A percentile compares a stretch with the other conserved stretches of the same genome.
Conservation (phyloP, 2,329 filamentous ascomycete genomes). For the Colletotrichum sp. region DNA sequence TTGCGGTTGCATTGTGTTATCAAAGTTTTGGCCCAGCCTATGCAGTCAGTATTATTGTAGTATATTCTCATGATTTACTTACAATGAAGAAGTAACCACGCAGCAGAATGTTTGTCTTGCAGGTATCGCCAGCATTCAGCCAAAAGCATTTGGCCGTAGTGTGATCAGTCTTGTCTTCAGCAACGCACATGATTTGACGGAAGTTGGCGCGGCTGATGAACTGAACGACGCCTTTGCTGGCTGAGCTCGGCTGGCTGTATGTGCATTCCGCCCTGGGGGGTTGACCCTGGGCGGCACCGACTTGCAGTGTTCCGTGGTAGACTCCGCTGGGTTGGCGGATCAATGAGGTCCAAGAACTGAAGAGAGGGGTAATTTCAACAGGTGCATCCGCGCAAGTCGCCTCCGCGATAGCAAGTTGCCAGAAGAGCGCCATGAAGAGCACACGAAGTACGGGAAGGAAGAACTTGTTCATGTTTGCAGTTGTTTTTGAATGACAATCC, state of each 20-base stretch:
- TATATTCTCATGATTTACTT: neutral
- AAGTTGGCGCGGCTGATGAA: neutral
- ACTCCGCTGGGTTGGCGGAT: neutral
- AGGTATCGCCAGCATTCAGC: neutral
- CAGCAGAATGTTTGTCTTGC: neutral
- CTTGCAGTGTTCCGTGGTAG: neutral
- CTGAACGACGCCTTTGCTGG: neutral
- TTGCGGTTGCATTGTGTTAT: neutral
- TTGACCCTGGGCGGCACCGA: neutral
- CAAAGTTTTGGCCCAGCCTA: neutral
- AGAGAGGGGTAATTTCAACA: neutral
- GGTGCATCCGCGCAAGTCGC: neutral
- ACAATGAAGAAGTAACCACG: neutral
- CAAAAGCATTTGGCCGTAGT: neutral
- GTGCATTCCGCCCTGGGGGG: neutral
- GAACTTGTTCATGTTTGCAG: fast-evolving
- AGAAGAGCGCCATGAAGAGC: neutral
- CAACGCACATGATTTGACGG: neutral
- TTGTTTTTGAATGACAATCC: fast-evolving
- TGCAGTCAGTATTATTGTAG: neutral
- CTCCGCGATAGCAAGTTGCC: neutral
- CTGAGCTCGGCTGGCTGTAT: neutral
- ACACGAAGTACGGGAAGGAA: fast-evolving
- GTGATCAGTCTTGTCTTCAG: neutral
- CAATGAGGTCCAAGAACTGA: neutral